Evolutionary conservation across 140 eudicot species (phyloP).

Genomic region (Ambrosia hybrid): DNA sequence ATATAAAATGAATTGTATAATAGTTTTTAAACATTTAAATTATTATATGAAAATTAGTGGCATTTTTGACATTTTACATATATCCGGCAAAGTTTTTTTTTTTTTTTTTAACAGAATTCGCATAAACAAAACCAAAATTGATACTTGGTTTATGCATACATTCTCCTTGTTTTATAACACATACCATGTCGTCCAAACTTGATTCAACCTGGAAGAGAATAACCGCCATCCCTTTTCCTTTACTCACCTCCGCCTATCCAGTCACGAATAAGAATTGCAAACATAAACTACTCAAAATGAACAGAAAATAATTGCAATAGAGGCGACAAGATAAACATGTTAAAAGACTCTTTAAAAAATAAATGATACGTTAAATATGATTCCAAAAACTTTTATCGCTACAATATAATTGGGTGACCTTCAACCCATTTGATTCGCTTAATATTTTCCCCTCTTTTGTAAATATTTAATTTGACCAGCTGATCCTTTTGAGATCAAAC

Average conservation of each 20-base stretch:
- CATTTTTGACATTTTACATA: not conserved
- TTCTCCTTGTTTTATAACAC: not conserved
- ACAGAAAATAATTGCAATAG: too few species aligned
- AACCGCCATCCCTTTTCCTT: slow-evolving; percentile 69
- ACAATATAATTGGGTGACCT: not conserved
- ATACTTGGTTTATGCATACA: not conserved
- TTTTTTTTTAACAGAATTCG: too few species aligned
- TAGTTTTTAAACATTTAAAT: not conserved
- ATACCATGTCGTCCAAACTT: slow-evolving; percentile 68
- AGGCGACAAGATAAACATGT: too few species aligned
- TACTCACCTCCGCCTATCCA: slow-evolving; percentile 63
- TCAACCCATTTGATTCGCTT: not conserved
- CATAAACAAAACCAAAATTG: not conserved
- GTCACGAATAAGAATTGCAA: too few species aligned
- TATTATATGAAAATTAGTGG: not conserved
- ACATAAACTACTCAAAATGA: too few species aligned
- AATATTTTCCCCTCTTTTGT: not conserved
- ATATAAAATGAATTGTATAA: too few species aligned
- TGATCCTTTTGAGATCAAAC: not conserved
- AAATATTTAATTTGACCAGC: not conserved
- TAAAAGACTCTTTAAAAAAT: not conserved
- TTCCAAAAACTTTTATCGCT: not conserved
- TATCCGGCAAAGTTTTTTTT: not conserved
- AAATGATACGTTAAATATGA: not conserved
- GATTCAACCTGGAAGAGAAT: slow-evolving; percentile 86